Conservation (phyloP, 192 early-diverging fungal species). For the Geranomyces variabilis region DNA sequence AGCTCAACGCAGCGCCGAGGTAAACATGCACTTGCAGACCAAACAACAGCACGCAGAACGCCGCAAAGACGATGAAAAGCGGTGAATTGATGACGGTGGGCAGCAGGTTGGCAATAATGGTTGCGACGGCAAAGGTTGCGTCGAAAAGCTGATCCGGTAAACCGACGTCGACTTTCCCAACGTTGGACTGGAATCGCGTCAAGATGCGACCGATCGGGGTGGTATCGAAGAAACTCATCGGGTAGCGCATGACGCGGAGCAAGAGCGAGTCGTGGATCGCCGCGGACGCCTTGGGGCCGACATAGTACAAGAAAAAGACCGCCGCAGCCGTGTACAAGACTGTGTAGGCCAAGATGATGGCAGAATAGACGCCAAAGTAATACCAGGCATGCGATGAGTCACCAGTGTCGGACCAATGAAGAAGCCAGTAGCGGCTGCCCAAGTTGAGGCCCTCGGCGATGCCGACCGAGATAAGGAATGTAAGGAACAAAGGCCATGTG, state of each 20-base stretch:
- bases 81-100: conserved; percentile 39
- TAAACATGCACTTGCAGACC: conserved; percentile 1
- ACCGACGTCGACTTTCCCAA: neutral
- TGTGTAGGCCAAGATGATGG: neutral
- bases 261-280: conserved; percentile 31
- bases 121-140: conserved; percentile 1
- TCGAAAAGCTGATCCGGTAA: conserved; percentile 22
- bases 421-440: conserved; percentile 60
- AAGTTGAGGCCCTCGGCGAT: conserved; percentile 55
- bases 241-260: conserved; percentile 20
- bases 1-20: neutral
- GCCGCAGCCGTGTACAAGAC: conserved; percentile 50
- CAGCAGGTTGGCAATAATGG: conserved; percentile 32
- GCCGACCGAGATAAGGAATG: conserved; percentile 45
- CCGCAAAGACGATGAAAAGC: conserved; percentile 39
- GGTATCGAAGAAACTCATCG: conserved; percentile 40
- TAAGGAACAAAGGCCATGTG: conserved; percentile 39
- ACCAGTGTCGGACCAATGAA: conserved; percentile 48
- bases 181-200: conserved; percentile 28
- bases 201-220: conserved; percentile 46
- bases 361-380: conserved; percentile 38
- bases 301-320: conserved; percentile 48
- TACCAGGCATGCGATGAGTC: neutral
- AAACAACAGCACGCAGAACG: no score
- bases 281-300: conserved; percentile 33